A percentile compares a stretch with the other conserved stretches of the same genome.
Evolutionary conservation across 73 alveolate species (phyloP).

Genomic region (Diophrys sp.): DNA sequence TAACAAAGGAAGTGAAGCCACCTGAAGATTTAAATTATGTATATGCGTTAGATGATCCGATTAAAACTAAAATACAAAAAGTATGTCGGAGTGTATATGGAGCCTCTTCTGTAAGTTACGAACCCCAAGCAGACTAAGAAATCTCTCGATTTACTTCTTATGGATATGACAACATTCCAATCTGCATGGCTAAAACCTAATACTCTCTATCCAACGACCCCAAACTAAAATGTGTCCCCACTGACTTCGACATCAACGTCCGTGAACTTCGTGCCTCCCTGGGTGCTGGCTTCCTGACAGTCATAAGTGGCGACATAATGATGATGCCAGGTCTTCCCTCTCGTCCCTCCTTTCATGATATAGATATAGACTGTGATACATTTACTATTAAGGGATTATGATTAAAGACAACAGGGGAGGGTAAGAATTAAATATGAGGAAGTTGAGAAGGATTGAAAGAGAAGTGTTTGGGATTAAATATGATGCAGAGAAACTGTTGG

Average conservation of each 20-base stretch:
- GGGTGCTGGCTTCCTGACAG: slow-evolving; percentile 46
- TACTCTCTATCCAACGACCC: slow-evolving; percentile 46
- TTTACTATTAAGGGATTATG: background rate
- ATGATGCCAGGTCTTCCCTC: slow-evolving; percentile 49
- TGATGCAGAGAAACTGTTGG: too few relatives aligned
- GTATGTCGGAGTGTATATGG: slow-evolving; percentile 29
- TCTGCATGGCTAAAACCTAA: slow-evolving; percentile 53
- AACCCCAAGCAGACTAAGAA: slow-evolving; percentile 41
- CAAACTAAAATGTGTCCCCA: slow-evolving; percentile 34
- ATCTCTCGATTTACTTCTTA: slow-evolving; percentile 15
- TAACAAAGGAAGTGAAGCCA: slow-evolving; percentile 16
- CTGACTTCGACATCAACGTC: slow-evolving; percentile 31
- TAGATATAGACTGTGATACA: slow-evolving; percentile 20
- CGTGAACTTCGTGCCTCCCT: slow-evolving; percentile 34
- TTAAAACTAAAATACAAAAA: background rate
- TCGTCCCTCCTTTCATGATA: slow-evolving; percentile 41
- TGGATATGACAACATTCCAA: slow-evolving; percentile 24
- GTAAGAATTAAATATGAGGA: too few relatives aligned
- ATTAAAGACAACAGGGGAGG: too few relatives aligned
- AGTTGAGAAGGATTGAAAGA: too few relatives aligned
- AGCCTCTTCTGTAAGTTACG: slow-evolving; percentile 21
- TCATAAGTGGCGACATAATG: slow-evolving; percentile 39
- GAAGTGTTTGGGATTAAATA: too few relatives aligned
- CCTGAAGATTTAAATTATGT: background rate
- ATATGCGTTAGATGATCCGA: background rate